Conservation (phyloP, 257 asterid genomes). For the Capsicum rhomboideum region DNA sequence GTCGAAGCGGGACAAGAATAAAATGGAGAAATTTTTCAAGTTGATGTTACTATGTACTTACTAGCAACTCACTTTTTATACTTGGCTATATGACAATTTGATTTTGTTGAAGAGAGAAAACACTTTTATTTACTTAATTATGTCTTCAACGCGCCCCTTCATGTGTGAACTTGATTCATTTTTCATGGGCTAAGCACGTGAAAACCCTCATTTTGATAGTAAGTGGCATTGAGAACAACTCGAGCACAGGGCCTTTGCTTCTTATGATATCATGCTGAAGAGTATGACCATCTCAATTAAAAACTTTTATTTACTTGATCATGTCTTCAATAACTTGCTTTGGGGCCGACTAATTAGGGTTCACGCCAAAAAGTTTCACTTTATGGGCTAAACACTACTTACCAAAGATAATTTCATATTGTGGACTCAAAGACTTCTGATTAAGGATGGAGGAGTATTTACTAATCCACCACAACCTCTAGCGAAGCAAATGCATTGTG, state of each 20-base stretch:
- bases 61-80: not conserved
- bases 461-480: not conserved
- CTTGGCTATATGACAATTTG: not conserved
- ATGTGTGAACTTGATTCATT: not conserved
- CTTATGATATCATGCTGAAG: not conserved
- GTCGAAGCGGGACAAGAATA: not conserved
- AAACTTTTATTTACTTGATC: not conserved
- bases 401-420: not conserved
- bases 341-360: not conserved
- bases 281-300: not conserved
- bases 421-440: not conserved
- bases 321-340: not conserved
- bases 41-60: not conserved
- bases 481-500: not conserved
- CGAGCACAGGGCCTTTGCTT: too few species aligned
- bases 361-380: not conserved
- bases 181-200: not conserved
- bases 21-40: not conserved
- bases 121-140: rapidly evolving
- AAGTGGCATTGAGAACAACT: too few species aligned
- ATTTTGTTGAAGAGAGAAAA: not conserved
- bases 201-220: too few species aligned
- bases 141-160: rapidly evolving
- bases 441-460: not conserved
- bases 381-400: not conserved